Base-by-base conservation (phyloP, 2,329 filamentous ascomycete genomes). In the Colletotrichum neosansevieriae region DNA sequence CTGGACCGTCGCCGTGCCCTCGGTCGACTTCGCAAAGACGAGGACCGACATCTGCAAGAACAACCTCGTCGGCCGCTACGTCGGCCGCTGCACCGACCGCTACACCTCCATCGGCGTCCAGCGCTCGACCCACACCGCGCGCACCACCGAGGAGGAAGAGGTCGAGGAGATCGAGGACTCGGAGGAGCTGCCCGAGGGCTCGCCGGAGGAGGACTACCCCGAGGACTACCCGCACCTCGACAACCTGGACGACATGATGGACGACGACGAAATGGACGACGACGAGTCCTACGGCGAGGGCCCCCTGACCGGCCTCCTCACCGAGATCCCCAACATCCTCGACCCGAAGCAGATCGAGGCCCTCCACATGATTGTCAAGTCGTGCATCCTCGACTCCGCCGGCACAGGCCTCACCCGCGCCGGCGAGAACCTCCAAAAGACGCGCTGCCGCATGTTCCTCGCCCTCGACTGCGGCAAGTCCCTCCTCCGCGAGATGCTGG, bases 341-440 rank as follows among this genome's bases (percentile, higher is more conserved):
- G 94, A 97, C 49, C 95, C 95, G 0, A 94, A 94, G 63, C 95
- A 98, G 79, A 98, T 98, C 61, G 95, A 98, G 79, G 94, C 96
- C 6, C 82, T 98, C 60, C 95, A 97, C 63, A 97, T 98, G 94
- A 97, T 98, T 68, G 91, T 98, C 74, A 97, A 98, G 83, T 94
- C 93, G 13, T 97, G 94, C 70, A 97, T 98, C 60, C 89, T 97
- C 21, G 93, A 97, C 74, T 90, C 89, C n/a, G 85, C 88, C 67
- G 92, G 92, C 68, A 91, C 92, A 71, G 89, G 90, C 0, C 81
- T 89, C 7, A 92, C 90, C 50, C 79, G 83, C 10, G 86, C 86
- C 12, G 91, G 91, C 17, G 92, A 94, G 76, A 97, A 95, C 75
- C 90, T 97, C 80, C 94, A 98, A 78, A 93, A 94, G 70, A 93